Percentiles rank a stretch among this genome's conserved stretches.
Evolutionary conservation across 306 rosid species (phyloP).

Genomic region (Carpinus fangiana): DNA sequence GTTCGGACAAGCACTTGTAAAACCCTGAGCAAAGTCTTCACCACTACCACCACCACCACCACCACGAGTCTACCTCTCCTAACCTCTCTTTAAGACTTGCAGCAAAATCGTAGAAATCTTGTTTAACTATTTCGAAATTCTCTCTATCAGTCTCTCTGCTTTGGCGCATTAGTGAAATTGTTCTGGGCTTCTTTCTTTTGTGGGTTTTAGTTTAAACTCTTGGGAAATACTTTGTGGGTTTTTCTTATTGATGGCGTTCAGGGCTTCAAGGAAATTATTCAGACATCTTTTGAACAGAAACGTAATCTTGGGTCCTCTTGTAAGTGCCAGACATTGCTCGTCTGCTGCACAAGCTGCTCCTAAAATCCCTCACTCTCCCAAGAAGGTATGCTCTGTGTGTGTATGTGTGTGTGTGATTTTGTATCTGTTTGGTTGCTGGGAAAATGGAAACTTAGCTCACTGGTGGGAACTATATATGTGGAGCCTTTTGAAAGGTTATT

Average conservation of each 20-base stretch:
- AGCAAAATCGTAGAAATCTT: neutral
- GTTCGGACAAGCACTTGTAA: no score
- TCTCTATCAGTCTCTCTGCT: neutral
- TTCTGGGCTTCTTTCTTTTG: conserved; percentile 1
- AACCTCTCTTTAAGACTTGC: neutral
- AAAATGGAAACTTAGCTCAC: neutral
- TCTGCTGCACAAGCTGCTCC: conserved; percentile 57
- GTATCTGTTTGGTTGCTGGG: conserved; percentile 5
- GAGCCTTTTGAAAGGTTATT: conserved; percentile 9
- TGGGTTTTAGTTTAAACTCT: conserved; percentile 25
- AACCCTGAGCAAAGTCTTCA: no score
- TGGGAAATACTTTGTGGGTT: neutral
- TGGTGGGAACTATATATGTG: neutral
- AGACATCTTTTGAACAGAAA: conserved; percentile 44
- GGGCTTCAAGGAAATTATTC: conserved; percentile 56
- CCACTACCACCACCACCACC: neutral
- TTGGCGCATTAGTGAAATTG: neutral
- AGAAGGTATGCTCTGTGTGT: conserved; percentile 53
- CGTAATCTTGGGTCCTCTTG: conserved; percentile 33
- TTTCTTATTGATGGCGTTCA: conserved; percentile 63
- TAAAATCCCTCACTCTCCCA: conserved; percentile 69
- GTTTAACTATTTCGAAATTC: neutral
- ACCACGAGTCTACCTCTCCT: neutral
- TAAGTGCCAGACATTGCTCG: conserved; percentile 53
- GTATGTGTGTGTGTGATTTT: conserved; percentile 2